phyloP scores from a whole-genome alignment of 2,329 filamentous ascomycete genomes.

The Neurospora crassa region DNA sequence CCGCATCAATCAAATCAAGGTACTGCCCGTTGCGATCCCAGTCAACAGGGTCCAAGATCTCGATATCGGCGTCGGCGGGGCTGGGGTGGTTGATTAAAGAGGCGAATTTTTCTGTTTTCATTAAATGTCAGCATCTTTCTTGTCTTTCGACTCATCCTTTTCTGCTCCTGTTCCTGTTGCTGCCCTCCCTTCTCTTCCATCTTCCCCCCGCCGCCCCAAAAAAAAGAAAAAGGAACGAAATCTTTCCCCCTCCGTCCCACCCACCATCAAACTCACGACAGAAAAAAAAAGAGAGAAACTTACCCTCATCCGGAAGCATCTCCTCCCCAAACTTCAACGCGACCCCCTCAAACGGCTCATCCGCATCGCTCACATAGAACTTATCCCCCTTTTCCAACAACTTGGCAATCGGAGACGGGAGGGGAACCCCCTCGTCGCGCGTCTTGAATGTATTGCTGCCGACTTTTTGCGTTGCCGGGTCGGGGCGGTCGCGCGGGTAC shows the following conservation, averaged over 20 bases:
- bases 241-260: background rate
- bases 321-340: slow-evolving; percentile 48
- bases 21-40: slow-evolving; percentile 72
- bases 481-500: slow-evolving; percentile 17
- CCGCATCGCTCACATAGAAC: slow-evolving; percentile 72
- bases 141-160: background rate
- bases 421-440: slow-evolving; percentile 41
- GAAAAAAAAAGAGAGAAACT: slow-evolving; percentile 17
- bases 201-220: background rate
- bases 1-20: slow-evolving; percentile 55
- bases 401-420: slow-evolving; percentile 49
- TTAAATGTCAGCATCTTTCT: background rate
- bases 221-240: no score
- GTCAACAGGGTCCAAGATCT: slow-evolving; percentile 56
- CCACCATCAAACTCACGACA: background rate
- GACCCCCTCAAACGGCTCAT: slow-evolving; percentile 77
- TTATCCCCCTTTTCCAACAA: slow-evolving; percentile 43
- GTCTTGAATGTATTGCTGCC: slow-evolving; percentile 33
- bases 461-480: slow-evolving; percentile 20
- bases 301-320: slow-evolving; percentile 53
- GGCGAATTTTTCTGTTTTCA: slow-evolving; percentile 54
- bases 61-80: slow-evolving; percentile 45
- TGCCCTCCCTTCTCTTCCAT: background rate
- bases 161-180: background rate
- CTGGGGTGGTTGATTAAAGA: slow-evolving; percentile 51